Evolutionary conservation across 306 rosid genomes (phyloP).

Genomic region (Medicago arabica): DNA sequence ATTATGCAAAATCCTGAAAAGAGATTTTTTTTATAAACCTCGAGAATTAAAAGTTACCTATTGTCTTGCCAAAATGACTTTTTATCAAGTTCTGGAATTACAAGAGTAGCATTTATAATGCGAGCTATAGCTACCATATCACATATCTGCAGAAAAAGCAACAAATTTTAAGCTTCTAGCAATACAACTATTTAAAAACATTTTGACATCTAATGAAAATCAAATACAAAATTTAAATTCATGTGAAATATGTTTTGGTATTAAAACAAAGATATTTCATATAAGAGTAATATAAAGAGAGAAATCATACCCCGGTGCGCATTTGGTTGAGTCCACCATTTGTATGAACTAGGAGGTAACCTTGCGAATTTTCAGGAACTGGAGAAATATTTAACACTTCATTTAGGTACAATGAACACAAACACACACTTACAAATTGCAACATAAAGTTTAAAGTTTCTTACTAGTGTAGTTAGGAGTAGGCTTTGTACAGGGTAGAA

Average conservation of each 20-base stretch:
- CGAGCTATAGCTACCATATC: slow-evolving; percentile 98
- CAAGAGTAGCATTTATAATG: slow-evolving; percentile 90
- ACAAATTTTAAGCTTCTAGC: slow-evolving; percentile 39
- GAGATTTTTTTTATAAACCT: not conserved
- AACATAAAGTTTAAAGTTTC: slow-evolving; percentile 36
- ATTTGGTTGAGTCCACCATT: slow-evolving; percentile 98
- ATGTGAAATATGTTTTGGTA: slow-evolving; percentile 5
- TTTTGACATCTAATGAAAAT: slow-evolving; percentile 15
- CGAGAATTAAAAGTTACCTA: slow-evolving; percentile 56
- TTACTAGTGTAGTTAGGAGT: slow-evolving; percentile 73
- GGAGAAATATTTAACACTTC: slow-evolving; percentile 43
- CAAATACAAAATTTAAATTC: slow-evolving; percentile 4
- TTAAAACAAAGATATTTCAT: not conserved
- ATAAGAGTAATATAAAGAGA: slow-evolving; percentile 17
- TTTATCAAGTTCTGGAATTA: slow-evolving; percentile 93
- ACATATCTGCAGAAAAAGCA: slow-evolving; percentile 74
- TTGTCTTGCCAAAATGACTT: slow-evolving; percentile 87
- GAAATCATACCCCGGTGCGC: slow-evolving; percentile 89
- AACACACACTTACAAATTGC: not conserved
- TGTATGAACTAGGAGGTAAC: slow-evolving; percentile 87
- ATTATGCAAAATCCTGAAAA: slow-evolving; percentile 23
- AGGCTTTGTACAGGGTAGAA: slow-evolving; percentile 75
- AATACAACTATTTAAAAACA: slow-evolving; percentile 7
- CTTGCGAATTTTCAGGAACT: slow-evolving; percentile 70
- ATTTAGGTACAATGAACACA: slow-evolving; percentile 31